A percentile compares a stretch with the other conserved stretches of the same genome.
phyloP scores from a whole-genome alignment of 768 basidiomycete genomes.

The Pleurotus tuber-regium region DNA sequence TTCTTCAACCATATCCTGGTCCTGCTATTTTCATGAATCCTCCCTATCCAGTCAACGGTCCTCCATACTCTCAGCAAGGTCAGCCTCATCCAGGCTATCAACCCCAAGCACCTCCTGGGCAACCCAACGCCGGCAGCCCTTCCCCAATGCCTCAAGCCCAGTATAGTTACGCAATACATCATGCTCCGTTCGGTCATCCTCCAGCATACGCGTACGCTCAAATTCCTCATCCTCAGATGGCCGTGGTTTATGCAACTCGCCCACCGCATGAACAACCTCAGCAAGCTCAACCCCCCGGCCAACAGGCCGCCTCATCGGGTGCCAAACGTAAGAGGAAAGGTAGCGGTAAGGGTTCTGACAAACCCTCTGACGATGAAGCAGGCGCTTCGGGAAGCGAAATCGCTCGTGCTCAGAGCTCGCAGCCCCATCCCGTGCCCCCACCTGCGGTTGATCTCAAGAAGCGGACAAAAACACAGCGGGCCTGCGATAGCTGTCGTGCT shows the following conservation, averaged over 20 bases:
- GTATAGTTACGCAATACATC: constrained; percentile 8
- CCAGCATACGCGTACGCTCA: not conserved
- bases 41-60: constrained; percentile 60
- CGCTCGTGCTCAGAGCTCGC: constrained; percentile 29
- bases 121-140: constrained; percentile 3
- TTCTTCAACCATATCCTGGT: constrained; percentile 55
- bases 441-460: constrained; percentile 67
- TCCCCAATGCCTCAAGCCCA: not conserved
- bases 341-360: constrained; percentile 39
- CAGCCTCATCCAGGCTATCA: constrained; percentile 16
- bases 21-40: constrained; percentile 70
- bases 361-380: constrained; percentile 60
- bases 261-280: constrained; percentile 1
- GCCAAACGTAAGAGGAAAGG: constrained; percentile 68
- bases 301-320: constrained; percentile 32
- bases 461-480: constrained; percentile 87
- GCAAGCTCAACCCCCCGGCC: constrained; percentile 25
- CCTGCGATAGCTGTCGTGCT: constrained; percentile 88
- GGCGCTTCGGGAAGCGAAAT: constrained; percentile 48
- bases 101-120: constrained; percentile 24
- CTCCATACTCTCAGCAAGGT: constrained; percentile 33
- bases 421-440: constrained; percentile 23
- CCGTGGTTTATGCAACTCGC: constrained; percentile 2
- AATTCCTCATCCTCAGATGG: constrained; percentile 17
- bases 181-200: not conserved